Base-by-base conservation (phyloP, 2,329 filamentous ascomycete species). In the Aureobasidium vineae region DNA sequence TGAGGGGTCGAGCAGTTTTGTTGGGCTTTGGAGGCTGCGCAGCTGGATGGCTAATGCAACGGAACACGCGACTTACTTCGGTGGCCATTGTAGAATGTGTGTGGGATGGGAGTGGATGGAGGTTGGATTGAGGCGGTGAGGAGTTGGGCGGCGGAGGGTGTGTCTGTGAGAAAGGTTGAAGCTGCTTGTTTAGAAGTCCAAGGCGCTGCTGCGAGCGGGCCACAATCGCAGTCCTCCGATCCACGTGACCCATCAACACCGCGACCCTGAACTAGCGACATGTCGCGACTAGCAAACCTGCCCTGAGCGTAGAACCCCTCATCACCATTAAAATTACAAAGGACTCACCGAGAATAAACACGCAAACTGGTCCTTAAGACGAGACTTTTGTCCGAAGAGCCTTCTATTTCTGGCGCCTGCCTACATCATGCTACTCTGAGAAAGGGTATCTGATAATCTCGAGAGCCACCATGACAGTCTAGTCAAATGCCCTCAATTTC, bases 1-100 rank as follows among this genome's bases (percentile, higher is more conserved):
- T 50, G 61, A 61, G 66, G 52, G 49, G 54, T 40, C 47, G 40
- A 50, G 63, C 53, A 59, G 57, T 65, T 68, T 68, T 68, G 68
- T 68, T 69, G 68, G 64, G 68, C 43, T 60, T 38, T 45, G 47
- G 16, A 19, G 33, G 36, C n/a, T 23, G 63, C 63, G 31, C n/a
- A 13, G 15, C 15, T 8, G 1, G 41, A n/a, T 10, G 47, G 50
- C n/a, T 23, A n/a, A 23, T 1, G 26, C 19, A 13, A 23, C 16
- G 15, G 36, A n/a, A 53, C 10, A 26, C 19, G 54, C 41, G 38
- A 64, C 66, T 67, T 67, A 67, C 66, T 59, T 67, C 66, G 43
- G 52, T 67, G 43, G 66, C 52, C 66, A 67, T 67, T 67, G 49
- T 64, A 31, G 40, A 15, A n/a, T 60, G 49, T 43, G 45, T 59